Base-by-base conservation (phyloP, 208 protist species). In the Wallacemonas collosoma region DNA sequence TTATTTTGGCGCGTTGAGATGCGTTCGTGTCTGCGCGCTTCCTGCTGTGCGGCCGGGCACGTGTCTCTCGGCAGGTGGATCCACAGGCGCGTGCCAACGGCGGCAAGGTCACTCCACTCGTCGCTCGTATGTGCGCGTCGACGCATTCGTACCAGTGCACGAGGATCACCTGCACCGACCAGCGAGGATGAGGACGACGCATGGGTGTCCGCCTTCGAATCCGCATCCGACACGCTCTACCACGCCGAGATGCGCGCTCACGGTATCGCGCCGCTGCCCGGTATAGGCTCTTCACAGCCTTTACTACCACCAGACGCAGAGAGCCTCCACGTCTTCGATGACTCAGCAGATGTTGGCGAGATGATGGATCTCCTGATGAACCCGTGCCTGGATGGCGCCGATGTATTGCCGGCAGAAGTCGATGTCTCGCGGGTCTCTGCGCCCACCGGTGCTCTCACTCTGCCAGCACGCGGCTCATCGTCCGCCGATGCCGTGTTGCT, bases 311-410 rank as follows among this genome's bases (percentile, higher is more conserved):
- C 26, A 26, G 26, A 26, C 26, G 26, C 26, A 26, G 26, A 26
- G 26, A 26, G 26, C 26, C 26, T 26, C 26, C 26, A 26, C 26
- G 26, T 26, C 26, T 26, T 0, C 26, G 26, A 26, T 26, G 26
- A 26, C 26, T 58, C 6, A 17, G 9, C 9, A 58, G 54, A 58
- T 7, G 54, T 50, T 14, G 41, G 50, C 1, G 60, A 65, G 9
- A 65, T 65, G 41, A 65, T 65, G 60, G 43, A 44, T 8, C 15
- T 65, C 6, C 2, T 65, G 41, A 65, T 65, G 41, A 26, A 65
- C 41, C 60, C 26, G 8, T 50, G 8, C 12, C 8, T 50, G 45
- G 45, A 12, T 12, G 45, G 26, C 26, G 26, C 26, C 26, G 26
- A 26, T 26, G 26, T 26, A 26, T 26, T 26, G 26, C 26, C 26